Evolutionary conservation across 352 stramenopile genomes (phyloP).

Genomic region (Aphanomyces astaci): DNA sequence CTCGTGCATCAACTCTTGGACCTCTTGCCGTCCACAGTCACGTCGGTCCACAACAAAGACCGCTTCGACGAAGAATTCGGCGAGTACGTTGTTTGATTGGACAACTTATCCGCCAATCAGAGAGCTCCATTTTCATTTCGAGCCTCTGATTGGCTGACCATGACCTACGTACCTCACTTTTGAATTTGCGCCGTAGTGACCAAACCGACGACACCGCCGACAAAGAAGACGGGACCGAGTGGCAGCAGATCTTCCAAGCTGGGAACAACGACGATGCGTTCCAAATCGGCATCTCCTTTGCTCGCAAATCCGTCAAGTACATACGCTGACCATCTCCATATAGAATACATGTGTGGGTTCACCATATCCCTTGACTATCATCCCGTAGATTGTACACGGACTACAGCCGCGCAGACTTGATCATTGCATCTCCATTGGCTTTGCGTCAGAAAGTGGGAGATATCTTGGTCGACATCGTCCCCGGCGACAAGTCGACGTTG

Average conservation of each 20-base stretch:
- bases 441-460: slow-evolving; percentile 66
- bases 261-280: slow-evolving; percentile 81
- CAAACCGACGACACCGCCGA: slow-evolving; percentile 8
- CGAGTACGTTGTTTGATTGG: slow-evolving; percentile 35
- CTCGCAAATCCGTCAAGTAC: slow-evolving; percentile 40
- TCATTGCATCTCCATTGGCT: slow-evolving; percentile 59
- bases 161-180: background rate
- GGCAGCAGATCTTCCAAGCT: slow-evolving; percentile 58
- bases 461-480: slow-evolving; percentile 42
- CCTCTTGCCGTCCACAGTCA: slow-evolving; percentile 47
- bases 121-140: background rate
- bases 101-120: slow-evolving; percentile 23
- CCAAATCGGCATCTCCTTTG: slow-evolving; percentile 63
- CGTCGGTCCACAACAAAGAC: slow-evolving; percentile 68
- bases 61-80: slow-evolving; percentile 48
- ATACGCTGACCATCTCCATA: too few relatives aligned
- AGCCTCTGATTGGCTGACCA: too few relatives aligned
- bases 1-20: slow-evolving; percentile 60
- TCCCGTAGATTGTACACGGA: slow-evolving; percentile 59
- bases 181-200: slow-evolving; percentile 17
- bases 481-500: slow-evolving; percentile 24
- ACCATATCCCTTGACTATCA: too few relatives aligned
- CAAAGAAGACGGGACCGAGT: slow-evolving; percentile 40
- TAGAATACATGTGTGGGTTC: too few relatives aligned
- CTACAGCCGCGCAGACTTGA: slow-evolving; percentile 66